Evolutionary conservation across 768 basidiomycete species (phyloP), one percentile per base, ranked within the genome.

Genomic region (Mycena floridula): DNA sequence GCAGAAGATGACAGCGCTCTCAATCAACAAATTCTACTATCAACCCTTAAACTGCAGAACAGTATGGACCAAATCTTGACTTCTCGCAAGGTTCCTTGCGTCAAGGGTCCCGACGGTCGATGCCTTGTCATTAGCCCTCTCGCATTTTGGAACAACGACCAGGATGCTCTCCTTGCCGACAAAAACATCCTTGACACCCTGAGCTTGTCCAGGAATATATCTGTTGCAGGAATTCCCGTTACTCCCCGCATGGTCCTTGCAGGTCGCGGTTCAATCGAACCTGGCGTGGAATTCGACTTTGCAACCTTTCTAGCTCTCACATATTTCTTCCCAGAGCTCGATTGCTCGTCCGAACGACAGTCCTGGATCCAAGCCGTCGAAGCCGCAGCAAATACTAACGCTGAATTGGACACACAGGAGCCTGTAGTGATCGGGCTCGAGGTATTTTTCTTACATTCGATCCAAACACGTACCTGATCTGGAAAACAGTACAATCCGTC

Each of bases 221-320:
- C 82, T 16, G 54, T 81, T n/a, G 70, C 73, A 39, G 82, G 81
- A 22, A 72, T 91, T 23, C 70, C 76, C 18, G 62, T 91, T 38
- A 82, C 79, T 8, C 76, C 83, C 2, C 70, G 77, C 36, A 89
- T 89, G 83, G 84, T 89, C 24, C 64, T 92, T 27, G 85, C 86
- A 7, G 82, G 85, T 16, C 70, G 85, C 46, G 79, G 76, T 20
- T 68, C 68, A 13, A 70, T 67, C 40, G 77, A 82, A 43, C 73
- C 72, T 38, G 70, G 72, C 46, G 64, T 62, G 42, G 61, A 25
- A 63, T 70, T 81, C 40, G 81, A 85, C 54, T 76, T 71, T 48
- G 84, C 86, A 38, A 76, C 70, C 42, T 86, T 81, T 56, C 73
- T 92, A 16, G 86, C 82, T 13, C 68, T 91, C 46, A 89, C 88